These are phyloP conservation scores for Pseudocercospora cruenta DNA, from an alignment of 2,329 filamentous ascomycete genomes.

Conservation along the genomic window DNA sequence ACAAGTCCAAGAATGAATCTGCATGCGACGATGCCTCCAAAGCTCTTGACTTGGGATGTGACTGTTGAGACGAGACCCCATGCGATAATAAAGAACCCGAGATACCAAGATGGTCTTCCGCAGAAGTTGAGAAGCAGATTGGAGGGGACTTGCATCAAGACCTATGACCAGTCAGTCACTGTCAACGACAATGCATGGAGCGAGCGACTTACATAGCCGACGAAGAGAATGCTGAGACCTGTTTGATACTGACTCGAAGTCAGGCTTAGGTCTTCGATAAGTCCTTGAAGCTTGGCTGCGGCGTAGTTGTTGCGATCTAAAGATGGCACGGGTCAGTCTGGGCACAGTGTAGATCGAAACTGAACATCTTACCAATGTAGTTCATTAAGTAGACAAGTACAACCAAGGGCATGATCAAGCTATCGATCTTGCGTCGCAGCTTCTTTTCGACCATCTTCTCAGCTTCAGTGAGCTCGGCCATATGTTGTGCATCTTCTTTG, in stretches of 20 bases:
- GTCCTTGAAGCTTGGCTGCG: conserved; percentile 65
- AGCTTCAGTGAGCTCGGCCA: conserved; percentile 34
- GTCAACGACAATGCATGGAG: no score
- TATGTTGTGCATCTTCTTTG: conserved; percentile 32
- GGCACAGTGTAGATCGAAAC: no score
- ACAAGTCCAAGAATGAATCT: conserved; percentile 68
- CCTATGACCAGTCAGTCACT: conserved; percentile 21
- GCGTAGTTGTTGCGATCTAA: conserved; percentile 61
- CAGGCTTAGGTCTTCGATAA: conserved; percentile 64
- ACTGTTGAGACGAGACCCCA: conserved; percentile 71
- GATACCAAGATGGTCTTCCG: conserved; percentile 62
- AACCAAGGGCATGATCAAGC: conserved; percentile 68
- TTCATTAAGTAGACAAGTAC: conserved; percentile 61
- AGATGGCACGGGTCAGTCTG: background rate
- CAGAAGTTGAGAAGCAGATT: conserved; percentile 76
- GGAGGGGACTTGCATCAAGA: conserved; percentile 54
- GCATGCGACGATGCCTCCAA: conserved; percentile 36
- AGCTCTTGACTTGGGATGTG: conserved; percentile 35
- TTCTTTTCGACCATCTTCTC: conserved; percentile 53
- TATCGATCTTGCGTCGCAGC: conserved; percentile 72
- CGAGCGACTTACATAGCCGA: conserved; percentile 51
- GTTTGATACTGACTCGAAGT: conserved; percentile 65
- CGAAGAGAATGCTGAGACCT: conserved; percentile 62
- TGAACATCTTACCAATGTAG: conserved; percentile 28
- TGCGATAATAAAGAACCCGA: conserved; percentile 74